Conservation (phyloP, 73 alveolate species). For the Blepharisma japonicum region DNA sequence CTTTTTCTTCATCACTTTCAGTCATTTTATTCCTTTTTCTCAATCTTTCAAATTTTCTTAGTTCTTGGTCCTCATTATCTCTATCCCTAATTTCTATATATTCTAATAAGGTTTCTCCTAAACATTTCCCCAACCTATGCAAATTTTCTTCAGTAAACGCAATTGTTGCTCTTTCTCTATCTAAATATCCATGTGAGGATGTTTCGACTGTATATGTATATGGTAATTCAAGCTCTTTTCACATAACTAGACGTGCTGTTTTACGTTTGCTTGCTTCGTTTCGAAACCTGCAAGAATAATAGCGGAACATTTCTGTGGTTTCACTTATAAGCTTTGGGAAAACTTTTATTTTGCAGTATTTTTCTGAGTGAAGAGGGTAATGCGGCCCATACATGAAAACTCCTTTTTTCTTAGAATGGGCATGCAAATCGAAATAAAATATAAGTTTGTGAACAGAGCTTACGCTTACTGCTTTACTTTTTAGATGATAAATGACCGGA, state of each 20-base stretch:
- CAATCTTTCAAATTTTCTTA: no score
- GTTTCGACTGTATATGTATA: slow-evolving; percentile 54
- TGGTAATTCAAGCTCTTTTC: slow-evolving; percentile 57
- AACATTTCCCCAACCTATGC: no score
- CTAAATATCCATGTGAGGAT: slow-evolving; percentile 40
- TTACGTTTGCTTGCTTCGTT: slow-evolving; percentile 59
- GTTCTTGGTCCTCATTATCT: no score
- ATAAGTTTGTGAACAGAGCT: slow-evolving; percentile 77
- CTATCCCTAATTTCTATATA: no score
- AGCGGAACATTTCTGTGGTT: slow-evolving; percentile 44
- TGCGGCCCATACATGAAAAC: slow-evolving; percentile 49
- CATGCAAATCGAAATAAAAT: slow-evolving; percentile 74
- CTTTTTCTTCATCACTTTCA: no score
- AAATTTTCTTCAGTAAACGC: no score
- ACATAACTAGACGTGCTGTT: slow-evolving; percentile 64
- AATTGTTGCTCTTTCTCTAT: neutral
- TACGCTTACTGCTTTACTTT: slow-evolving; percentile 83
- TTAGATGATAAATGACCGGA: slow-evolving; percentile 84
- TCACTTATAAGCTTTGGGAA: slow-evolving; percentile 60
- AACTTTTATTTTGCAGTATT: slow-evolving; percentile 41
- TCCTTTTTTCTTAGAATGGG: slow-evolving; percentile 63
- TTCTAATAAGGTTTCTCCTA: no score
- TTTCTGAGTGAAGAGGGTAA: slow-evolving; percentile 35
- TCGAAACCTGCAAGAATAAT: slow-evolving; percentile 58
- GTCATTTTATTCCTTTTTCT: no score